A percentile compares a stretch with the other conserved stretches of the same genome.
phyloP scores from a whole-genome alignment of 805 yeast genomes.

The Yarrowia sp. region DNA sequence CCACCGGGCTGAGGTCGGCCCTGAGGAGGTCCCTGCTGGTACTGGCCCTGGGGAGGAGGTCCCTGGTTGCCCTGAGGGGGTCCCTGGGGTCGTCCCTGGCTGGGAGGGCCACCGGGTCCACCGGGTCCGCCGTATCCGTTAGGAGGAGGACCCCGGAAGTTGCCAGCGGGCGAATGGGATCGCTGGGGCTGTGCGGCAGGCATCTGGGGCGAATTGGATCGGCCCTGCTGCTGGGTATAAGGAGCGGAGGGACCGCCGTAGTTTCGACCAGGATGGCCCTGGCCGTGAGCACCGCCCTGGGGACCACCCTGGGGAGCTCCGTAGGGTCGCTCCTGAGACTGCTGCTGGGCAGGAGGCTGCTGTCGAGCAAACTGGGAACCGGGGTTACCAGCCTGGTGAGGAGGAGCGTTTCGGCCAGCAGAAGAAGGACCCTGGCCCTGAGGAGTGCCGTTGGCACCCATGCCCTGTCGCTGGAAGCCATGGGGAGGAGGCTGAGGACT shows the following conservation, averaged over 20 bases:
- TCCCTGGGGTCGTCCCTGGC: background rate
- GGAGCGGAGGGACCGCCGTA: background rate
- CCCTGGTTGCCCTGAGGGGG: slow-evolving; percentile 8
- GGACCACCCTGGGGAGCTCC: background rate
- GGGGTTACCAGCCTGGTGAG: background rate
- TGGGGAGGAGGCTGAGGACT: slow-evolving; percentile 18
- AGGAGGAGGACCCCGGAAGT: slow-evolving; percentile 23
- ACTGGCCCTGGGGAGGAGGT: background rate
- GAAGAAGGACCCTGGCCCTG: background rate
- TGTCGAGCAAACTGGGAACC: background rate
- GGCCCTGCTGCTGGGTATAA: slow-evolving; percentile 7
- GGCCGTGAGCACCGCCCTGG: slow-evolving; percentile 5
- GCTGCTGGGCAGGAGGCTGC: background rate
- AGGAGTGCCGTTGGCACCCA: slow-evolving; percentile 8
- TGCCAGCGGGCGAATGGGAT: slow-evolving; percentile 5
- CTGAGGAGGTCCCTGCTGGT: background rate
- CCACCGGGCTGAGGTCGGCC: background rate
- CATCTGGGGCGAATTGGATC: slow-evolving; percentile 10
- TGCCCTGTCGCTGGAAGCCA: slow-evolving; percentile 10
- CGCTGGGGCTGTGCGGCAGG: slow-evolving; percentile 17
- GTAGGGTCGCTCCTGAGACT: background rate
- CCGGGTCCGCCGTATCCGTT: background rate
- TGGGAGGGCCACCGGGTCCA: background rate
- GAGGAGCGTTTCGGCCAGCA: background rate
- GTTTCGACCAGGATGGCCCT: slow-evolving; percentile 17